Conservation (phyloP, 2,329 filamentous ascomycete genomes). For the Botrytis elliptica region DNA sequence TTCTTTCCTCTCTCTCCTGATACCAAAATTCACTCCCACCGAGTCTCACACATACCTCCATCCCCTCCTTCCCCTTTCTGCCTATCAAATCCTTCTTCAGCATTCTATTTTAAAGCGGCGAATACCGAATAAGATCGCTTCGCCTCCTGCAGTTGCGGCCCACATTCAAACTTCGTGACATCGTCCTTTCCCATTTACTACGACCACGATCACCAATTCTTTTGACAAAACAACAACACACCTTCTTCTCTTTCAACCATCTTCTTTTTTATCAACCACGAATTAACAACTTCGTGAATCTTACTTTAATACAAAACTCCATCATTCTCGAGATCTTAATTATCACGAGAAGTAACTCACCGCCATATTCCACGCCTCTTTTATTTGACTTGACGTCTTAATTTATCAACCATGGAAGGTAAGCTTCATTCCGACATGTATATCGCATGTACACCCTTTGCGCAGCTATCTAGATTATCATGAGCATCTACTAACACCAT, state of each 20-base stretch:
- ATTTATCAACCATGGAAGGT: constrained; percentile 44
- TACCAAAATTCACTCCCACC: neutral
- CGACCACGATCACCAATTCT: constrained; percentile 25
- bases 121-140: constrained; percentile 20
- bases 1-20: neutral
- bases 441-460: constrained; percentile 6
- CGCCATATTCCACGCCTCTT: constrained; percentile 20
- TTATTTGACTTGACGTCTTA: constrained; percentile 39
- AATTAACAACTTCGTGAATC: constrained; percentile 20
- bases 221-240: constrained; percentile 23
- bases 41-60: neutral
- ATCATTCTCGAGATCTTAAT: constrained; percentile 20
- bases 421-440: constrained; percentile 28
- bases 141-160: constrained; percentile 23
- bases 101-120: constrained; percentile 17
- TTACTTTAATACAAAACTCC: constrained; percentile 16
- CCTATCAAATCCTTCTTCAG: constrained; percentile 17
- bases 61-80: neutral
- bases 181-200: constrained; percentile 22
- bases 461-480: constrained; percentile 27
- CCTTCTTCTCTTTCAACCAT: constrained; percentile 16
- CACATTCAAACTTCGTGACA: constrained; percentile 23
- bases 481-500: constrained; percentile 32
- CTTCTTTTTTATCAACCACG: constrained; percentile 22
- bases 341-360: constrained; percentile 17